Evolutionary conservation across 2,329 filamentous ascomycete genomes (phyloP).

Genomic region (Botrytis pseudocinerea): DNA sequence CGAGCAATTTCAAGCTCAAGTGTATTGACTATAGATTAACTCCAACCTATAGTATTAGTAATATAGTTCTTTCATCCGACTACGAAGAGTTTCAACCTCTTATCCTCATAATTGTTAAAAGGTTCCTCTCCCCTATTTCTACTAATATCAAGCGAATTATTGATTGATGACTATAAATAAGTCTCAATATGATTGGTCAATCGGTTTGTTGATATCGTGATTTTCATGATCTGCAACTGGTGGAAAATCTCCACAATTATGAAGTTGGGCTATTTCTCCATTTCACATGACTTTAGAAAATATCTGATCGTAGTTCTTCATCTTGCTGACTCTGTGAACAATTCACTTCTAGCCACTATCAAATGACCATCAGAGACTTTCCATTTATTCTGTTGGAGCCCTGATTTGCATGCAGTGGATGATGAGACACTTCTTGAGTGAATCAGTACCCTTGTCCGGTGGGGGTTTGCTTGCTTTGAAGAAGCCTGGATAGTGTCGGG

Average conservation of each 20-base stretch:
- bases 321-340: background rate
- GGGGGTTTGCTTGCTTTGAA: background rate
- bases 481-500: background rate
- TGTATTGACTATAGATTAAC: background rate
- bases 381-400: background rate
- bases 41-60: background rate
- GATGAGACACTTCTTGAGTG: background rate
- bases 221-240: background rate
- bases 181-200: background rate
- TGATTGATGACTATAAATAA: background rate
- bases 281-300: background rate
- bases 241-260: slow-evolving; percentile 1
- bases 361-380: background rate
- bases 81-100: background rate
- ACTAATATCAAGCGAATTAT: background rate
- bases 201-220: background rate
- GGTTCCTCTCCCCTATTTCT: background rate
- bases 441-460: background rate
- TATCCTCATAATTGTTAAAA: background rate
- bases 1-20: background rate
- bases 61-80: background rate
- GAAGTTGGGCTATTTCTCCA: background rate
- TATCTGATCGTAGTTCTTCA: background rate
- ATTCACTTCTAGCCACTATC: too few species aligned
- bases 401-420: background rate